Evolutionary conservation across 768 basidiomycete species (phyloP).

Genomic region (Hortiboletus flavorubellus): DNA sequence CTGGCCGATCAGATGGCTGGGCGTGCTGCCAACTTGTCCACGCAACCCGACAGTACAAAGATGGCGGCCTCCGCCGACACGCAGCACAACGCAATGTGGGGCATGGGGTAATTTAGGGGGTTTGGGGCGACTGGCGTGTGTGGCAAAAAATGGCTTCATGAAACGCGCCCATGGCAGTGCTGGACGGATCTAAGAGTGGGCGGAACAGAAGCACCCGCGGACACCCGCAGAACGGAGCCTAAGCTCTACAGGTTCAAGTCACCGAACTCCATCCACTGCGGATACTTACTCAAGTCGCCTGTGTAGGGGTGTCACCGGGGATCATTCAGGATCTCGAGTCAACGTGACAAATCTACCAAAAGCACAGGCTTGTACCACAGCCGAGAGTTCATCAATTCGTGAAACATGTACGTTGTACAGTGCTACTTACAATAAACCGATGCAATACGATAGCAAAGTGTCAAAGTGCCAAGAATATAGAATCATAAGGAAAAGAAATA

Average conservation of each 20-base stretch:
- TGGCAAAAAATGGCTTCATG: slow-evolving; percentile 1
- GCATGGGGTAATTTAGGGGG: slow-evolving; percentile 24
- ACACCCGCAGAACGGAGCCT: slow-evolving; percentile 5
- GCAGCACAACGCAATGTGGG: slow-evolving; percentile 18
- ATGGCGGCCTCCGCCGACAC: slow-evolving; percentile 22
- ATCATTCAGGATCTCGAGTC: slow-evolving; percentile 1
- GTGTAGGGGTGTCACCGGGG: slow-evolving; percentile 4
- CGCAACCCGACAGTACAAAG: slow-evolving; percentile 20
- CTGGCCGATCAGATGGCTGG: slow-evolving; percentile 2
- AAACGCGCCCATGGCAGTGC: slow-evolving; percentile 11
- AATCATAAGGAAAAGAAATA: slow-evolving; percentile 23
- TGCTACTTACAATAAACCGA: slow-evolving; percentile 29
- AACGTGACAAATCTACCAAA: not conserved
- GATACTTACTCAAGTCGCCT: not conserved
- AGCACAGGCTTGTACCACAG: not conserved
- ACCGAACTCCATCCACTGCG: not conserved
- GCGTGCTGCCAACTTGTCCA: slow-evolving; percentile 14
- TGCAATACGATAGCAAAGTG: slow-evolving; percentile 27
- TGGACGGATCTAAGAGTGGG: slow-evolving; percentile 21
- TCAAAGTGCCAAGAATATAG: slow-evolving; percentile 31
- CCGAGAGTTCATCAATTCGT: slow-evolving; percentile 1
- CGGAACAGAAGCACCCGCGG: slow-evolving; percentile 13
- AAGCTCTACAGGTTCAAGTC: slow-evolving; percentile 1
- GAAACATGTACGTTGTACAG: slow-evolving; percentile 25
- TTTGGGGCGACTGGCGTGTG: slow-evolving; percentile 2